Conservation (phyloP, 192 early-diverging fungal genomes). For the Ambispora gerdemannii region DNA sequence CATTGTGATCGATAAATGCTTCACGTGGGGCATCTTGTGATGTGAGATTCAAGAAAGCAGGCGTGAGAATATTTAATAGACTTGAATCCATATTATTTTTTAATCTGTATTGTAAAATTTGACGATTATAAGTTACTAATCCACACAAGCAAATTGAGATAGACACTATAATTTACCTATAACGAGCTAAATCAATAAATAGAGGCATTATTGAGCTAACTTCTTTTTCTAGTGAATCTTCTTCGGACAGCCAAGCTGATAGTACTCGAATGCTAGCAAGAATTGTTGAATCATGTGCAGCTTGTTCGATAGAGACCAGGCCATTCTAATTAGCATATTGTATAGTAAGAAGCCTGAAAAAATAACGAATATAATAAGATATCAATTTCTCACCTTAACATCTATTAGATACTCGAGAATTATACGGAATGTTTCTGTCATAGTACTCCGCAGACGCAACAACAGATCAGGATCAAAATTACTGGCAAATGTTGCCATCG, state of each 20-base stretch:
- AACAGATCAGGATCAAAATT: conserved; percentile 38
- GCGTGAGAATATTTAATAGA: conserved; percentile 4
- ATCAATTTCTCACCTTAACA: conserved; percentile 8
- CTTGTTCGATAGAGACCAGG: not conserved
- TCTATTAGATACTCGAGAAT: conserved; percentile 37
- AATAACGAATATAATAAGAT: not conserved
- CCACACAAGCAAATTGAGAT: not conserved
- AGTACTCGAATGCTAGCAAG: conserved; percentile 24
- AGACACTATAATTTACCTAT: not conserved
- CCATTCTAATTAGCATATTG: not conserved
- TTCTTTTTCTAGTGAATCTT: conserved; percentile 26
- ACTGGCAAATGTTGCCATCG: not conserved
- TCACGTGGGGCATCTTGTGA: conserved; percentile 5
- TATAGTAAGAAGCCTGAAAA: not conserved
- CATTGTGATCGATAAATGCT: not conserved
- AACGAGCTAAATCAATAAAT: conserved; percentile 2
- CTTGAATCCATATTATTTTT: not conserved
- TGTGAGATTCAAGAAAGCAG: conserved; percentile 18
- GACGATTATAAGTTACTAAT: not conserved
- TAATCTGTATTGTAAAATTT: not conserved
- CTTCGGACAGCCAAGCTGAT: conserved; percentile 20
- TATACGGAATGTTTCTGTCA: conserved; percentile 36
- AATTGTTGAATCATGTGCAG: not conserved
- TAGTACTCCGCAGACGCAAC: conserved; percentile 33
- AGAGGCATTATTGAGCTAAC: not conserved